Evolutionary conservation across 108 stramenopile species (phyloP).

Genomic region (Conticribra guillardii): DNA sequence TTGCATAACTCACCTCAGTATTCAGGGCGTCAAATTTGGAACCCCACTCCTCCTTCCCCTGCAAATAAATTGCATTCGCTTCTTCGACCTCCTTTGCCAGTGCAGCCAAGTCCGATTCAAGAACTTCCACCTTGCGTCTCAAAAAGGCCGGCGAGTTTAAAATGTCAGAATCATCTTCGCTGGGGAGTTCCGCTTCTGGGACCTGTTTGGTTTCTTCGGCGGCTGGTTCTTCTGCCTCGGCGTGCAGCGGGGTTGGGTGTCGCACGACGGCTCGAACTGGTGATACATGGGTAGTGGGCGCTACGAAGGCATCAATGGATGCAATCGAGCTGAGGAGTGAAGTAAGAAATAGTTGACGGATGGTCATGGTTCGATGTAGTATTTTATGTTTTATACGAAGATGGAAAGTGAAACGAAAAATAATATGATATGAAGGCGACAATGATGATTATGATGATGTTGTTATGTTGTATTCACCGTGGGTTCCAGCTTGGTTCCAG

Average conservation of each 20-base stretch:
- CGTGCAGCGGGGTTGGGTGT: not conserved
- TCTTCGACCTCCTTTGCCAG: constrained; percentile 63
- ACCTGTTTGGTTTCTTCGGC: not conserved
- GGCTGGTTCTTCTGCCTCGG: not conserved
- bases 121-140: constrained; percentile 79
- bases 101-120: constrained; percentile 68
- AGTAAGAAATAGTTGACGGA: not conserved
- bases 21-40: constrained; percentile 64
- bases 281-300: not conserved
- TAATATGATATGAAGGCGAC: too few species aligned
- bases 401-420: too few species aligned
- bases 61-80: constrained; percentile 57
- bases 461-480: too few species aligned
- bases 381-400: too few species aligned
- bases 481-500: too few species aligned
- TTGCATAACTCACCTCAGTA: constrained; percentile 59
- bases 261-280: not conserved
- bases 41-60: constrained; percentile 85
- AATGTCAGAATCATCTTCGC: constrained; percentile 60
- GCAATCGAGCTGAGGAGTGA: not conserved
- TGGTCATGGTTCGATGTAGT: not conserved
- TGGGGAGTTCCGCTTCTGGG: constrained; percentile 1
- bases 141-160: constrained; percentile 86
- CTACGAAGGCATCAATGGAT: not conserved
- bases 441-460: too few species aligned